Base-by-base conservation (phyloP, 148 eudicot species). In the Cornus florida region DNA sequence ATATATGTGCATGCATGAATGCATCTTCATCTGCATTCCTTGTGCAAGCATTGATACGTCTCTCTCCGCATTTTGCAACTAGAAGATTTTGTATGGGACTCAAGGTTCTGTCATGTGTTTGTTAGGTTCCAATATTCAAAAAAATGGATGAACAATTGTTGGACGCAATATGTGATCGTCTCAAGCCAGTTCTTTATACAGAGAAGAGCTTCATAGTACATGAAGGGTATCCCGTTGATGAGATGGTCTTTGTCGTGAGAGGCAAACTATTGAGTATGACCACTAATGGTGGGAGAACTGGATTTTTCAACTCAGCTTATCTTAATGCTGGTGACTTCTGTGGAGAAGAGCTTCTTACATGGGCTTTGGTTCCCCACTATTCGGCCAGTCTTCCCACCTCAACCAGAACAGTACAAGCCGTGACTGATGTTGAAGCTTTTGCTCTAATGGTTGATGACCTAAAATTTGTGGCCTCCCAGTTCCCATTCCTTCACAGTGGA, bases 281-380 rank as follows among this genome's bases (percentile, higher is more conserved):
- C 74, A 90, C 97, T 17, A 89, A 90, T 83, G 93, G 97, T 22
- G 97, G 97, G 70, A 86, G 93, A 83, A 86, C 90, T 5, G 91
- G 91, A 39, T 89, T 90, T 84, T 86, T 92, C 78, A 89, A 90
- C 87, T 83, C 90, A 38, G 87, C 65, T 17, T 2, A 50, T 77
- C 93, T 92, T 39, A 81, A 78, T 9, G 87, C 91, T 4, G 92
- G 92, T 24, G 93, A 86, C 73, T 92, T 90, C 69, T 92, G 93
- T 81, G 97, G 97, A 68, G 97, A 92, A 78, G 93, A 90, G 86
- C 91, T 92, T 80, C 86, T 90, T 46, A 90, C 93, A 17, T 92
- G 97, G 97, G 97, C 93, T 12, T 76, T 90, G 72, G 96, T 87
- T 78, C 93, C 93, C 60, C 84, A 83, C 17, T 80, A 85, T 32